Evolutionary conservation across 345 rosid genomes (phyloP), one percentile per base, ranked within the genome.

Genomic region (Euphorbia peplus): DNA sequence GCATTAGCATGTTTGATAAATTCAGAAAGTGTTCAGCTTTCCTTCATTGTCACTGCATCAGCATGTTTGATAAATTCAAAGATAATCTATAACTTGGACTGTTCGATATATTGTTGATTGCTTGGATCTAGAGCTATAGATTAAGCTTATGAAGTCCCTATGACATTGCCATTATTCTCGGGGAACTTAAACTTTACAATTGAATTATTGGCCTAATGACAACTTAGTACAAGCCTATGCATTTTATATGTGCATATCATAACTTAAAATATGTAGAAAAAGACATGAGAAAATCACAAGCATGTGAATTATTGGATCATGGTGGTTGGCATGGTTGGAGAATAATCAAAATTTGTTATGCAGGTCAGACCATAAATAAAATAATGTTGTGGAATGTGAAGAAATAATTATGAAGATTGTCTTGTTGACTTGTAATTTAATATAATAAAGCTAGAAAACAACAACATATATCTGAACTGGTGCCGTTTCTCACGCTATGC

Each of bases 401-500:
- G 28, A 39, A 8, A 1, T 39, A 63, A 10, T 12, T 8, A 37
- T 8, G 19, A 1, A 41, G 4, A 60, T 35, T 37, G 29, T 21
- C 50, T 39, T 5, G 42, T 37, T 44, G 51, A 21, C 32, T 39
- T 39, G 66, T 62, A 50, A 37, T 46, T 37, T n/a, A n/a, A n/a
- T 61, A 35, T 37, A 10, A 22, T 62, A 22, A 29, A 60, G 25
- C 48, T 35, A 32, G 21, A 62, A 0, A 62, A 21, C 14, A n/a
- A n/a, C n/a, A n/a, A n/a, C 32, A 47, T 2, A 21, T 37, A n/a
- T 13, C 51, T 42, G 22, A 22, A 62, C 8, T 24, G 4, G 66
- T 41, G 50, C 66, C 66, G 51, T 14, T 62, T 41, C 30, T 62
- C 51, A 62, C 66, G 66, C 66, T 62, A n/a, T 62, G 12, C 25